A percentile compares a stretch with the other conserved stretches of the same genome.
Conservation (phyloP, 129 eudicot genomes). For the Helichrysum umbraculigerum region DNA sequence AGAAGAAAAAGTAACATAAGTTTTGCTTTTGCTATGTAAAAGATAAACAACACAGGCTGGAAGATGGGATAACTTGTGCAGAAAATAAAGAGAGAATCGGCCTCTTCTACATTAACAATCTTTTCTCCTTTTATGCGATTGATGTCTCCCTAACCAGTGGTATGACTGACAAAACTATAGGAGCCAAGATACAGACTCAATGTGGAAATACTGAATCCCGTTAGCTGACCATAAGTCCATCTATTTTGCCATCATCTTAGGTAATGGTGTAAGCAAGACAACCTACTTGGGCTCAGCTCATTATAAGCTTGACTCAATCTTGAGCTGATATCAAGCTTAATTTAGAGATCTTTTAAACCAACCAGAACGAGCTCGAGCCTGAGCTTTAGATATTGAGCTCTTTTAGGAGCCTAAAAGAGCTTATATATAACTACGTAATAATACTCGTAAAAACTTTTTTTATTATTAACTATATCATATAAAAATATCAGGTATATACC, state of each 20-base stretch:
- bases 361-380: no score
- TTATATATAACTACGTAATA: no score
- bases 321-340: no score
- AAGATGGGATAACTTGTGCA: not conserved
- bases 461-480: no score
- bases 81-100: not conserved
- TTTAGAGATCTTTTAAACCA: no score
- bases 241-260: constrained; percentile 12
- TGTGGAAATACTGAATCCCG: not conserved
- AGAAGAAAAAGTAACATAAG: not conserved
- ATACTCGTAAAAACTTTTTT: no score
- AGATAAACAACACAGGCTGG: constrained; percentile 4
- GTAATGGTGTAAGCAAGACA: not conserved
- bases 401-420: no score
- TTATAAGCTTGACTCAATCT: no score
- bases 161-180: not conserved
- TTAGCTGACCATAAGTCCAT: not conserved
- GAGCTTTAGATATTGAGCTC: no score
- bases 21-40: constrained; percentile 16
- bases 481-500: no score
- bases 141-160: constrained; percentile 2
- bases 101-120: not conserved
- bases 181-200: not conserved
- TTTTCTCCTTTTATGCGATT: constrained; percentile 21
- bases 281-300: no score